phyloP scores from a whole-genome alignment of 352 stramenopile species.

The Aphanomyces stellatus region DNA sequence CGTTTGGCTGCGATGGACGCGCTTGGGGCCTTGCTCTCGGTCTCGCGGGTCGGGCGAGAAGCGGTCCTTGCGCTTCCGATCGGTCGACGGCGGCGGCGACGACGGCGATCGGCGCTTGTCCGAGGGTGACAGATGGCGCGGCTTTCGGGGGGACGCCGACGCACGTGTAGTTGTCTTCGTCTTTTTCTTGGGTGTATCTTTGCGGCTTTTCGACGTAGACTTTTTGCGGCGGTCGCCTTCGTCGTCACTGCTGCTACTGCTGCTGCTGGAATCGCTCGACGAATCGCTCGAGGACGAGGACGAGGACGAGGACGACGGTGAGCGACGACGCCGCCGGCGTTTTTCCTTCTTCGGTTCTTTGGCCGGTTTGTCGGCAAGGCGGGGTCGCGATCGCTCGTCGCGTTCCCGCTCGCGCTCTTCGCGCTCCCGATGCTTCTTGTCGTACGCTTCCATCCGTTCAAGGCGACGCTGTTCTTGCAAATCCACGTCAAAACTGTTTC shows the following conservation, averaged over 20 bases:
- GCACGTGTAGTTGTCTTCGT: not conserved
- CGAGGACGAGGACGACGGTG: not conserved
- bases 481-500: slow-evolving; percentile 70
- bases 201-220: no score
- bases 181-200: no score
- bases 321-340: not conserved
- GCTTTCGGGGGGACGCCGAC: not conserved
- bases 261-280: not conserved
- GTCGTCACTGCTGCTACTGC: not conserved
- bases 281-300: not conserved
- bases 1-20: no score
- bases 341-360: not conserved
- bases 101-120: not conserved
- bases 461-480: slow-evolving; percentile 53
- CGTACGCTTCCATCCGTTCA: slow-evolving; percentile 28
- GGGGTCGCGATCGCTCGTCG: not conserved
- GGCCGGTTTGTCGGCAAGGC: not conserved
- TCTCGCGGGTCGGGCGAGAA: not conserved
- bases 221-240: no score
- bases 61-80: not conserved
- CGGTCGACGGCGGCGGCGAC: not conserved
- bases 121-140: not conserved
- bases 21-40: no score
- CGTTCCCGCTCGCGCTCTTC: not conserved
- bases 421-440: not conserved